Base-by-base conservation (phyloP, 1,284 basidiomycete species). In the Ceratobasidium sp. region DNA sequence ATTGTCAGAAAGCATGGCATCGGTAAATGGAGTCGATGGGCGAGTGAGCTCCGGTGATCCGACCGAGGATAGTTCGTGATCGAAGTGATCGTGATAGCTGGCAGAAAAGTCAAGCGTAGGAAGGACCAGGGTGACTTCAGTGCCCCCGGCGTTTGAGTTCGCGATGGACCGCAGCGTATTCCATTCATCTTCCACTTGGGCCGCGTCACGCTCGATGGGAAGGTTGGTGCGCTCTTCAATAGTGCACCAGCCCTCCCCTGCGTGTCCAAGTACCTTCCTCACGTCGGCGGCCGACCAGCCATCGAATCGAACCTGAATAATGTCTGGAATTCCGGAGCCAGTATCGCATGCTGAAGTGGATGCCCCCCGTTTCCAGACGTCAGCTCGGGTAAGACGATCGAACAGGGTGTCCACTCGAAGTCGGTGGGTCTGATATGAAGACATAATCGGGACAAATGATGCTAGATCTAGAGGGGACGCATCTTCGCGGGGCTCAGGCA, bases 241-340 rank as follows among this genome's bases (percentile, higher is more conserved):
- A 13, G 59, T 62, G 33, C 59, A 62, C 59, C 59, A 62, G 23
- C 59, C 47, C 30, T 60, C 46, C 29, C 59, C 59, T 41, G 59
- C 59, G 30, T 62, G 59, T 4, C 59, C 59, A 19, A 62, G 46
- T 47, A 62, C 16, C 6, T 36, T 25, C 21, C 36, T 62, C 29
- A 62, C 59, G n/a, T 62, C 59, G n/a, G 49, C 49, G 19, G 59
- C 59, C 25, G 59, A 62, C 59, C 59, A 62, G 5, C 59, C 59
- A 33, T 62, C 59, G 19, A 62, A 62, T 6, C 27, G 29, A n/a
- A 62, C 59, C 25, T 62, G 59, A n/a, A 62, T 33, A 23, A 62
- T 47, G 23, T 62, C 59, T 21, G 59, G 46, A 27, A 52, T 11
- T 2, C 59, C 59, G 4, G 59, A 62, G 11, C 47, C 59, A 3